These are phyloP conservation scores for Alternaria postmessia DNA, from an alignment of 2,329 filamentous ascomycete species.

Conservation along the genomic window DNA sequence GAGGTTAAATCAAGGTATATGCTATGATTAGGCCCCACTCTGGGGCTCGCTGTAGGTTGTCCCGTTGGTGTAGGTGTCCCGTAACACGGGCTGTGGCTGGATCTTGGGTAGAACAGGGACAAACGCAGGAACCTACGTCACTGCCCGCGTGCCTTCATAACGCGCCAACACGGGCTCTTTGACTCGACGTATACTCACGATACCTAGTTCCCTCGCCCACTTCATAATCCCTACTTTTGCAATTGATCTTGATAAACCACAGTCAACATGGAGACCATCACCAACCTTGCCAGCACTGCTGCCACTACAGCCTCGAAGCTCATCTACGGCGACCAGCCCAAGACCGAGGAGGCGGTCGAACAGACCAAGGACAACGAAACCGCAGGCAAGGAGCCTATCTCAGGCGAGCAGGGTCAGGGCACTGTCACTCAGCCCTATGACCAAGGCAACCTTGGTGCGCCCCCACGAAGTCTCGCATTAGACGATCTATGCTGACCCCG, in stretches of 20 bases:
- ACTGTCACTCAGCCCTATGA: conserved; percentile 77
- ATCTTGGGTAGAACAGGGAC: conserved; percentile 15
- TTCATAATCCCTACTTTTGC: not conserved
- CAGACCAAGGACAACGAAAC: conserved; percentile 50
- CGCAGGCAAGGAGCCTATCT: conserved; percentile 70
- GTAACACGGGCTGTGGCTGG: conserved; percentile 19
- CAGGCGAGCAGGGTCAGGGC: conserved; percentile 73
- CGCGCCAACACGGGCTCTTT: conserved; percentile 13
- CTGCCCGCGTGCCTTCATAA: conserved; percentile 23
- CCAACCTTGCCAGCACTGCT: conserved; percentile 41
- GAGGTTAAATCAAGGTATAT: conserved; percentile 10
- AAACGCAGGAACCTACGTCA: conserved; percentile 31
- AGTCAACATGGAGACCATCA: conserved; percentile 50
- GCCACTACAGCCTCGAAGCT: conserved; percentile 44
- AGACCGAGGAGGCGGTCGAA: conserved; percentile 12
- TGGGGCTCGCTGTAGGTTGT: conserved; percentile 24
- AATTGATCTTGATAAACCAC: conserved; percentile 3
- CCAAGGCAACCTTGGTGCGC: conserved; percentile 71
- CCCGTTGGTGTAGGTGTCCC: conserved; percentile 21
- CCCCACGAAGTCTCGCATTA: not conserved
- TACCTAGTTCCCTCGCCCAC: not conserved
- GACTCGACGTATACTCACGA: conserved; percentile 7
- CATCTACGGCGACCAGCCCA: conserved; percentile 49
- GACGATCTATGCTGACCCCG: conserved; percentile 13
- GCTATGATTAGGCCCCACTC: conserved; percentile 20